phyloP scores from a whole-genome alignment of 2,329 filamentous ascomycete genomes.

The Pseudocercospora fuligena region DNA sequence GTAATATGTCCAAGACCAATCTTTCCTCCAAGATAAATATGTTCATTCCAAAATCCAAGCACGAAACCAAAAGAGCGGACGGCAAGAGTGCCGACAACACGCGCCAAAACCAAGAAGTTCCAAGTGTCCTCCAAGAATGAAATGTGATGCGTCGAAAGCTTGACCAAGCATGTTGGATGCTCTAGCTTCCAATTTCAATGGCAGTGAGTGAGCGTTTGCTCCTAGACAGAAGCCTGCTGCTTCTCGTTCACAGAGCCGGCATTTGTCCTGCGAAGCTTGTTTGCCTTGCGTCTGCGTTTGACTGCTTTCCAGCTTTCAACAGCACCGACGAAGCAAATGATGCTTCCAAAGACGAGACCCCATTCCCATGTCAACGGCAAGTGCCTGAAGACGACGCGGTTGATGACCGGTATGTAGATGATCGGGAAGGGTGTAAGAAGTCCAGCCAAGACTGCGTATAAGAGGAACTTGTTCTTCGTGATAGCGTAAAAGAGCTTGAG shows the following conservation, averaged over 20 bases:
- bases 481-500: constrained; percentile 43
- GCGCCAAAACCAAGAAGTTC: background rate
- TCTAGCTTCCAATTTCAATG: background rate
- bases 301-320: constrained; percentile 54
- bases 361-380: constrained; percentile 52
- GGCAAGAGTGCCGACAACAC: background rate
- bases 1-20: background rate
- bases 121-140: background rate
- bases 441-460: constrained; percentile 49
- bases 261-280: constrained; percentile 7
- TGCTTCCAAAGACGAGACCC: constrained; percentile 49
- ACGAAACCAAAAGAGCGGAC: background rate
- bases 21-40: background rate
- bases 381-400: constrained; percentile 53
- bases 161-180: constrained; percentile 9
- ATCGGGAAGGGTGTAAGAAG: constrained; percentile 50
- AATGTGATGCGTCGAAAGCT: background rate
- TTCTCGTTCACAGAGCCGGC: constrained; percentile 10
- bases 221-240: constrained; percentile 9
- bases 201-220: background rate
- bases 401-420: constrained; percentile 53
- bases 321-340: constrained; percentile 47
- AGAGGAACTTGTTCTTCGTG: constrained; percentile 48
- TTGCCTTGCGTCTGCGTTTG: constrained; percentile 41
- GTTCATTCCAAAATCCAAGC: background rate